phyloP scores from a whole-genome alignment of 164 flowering plant genomes.

The Brasenia schreberi region DNA sequence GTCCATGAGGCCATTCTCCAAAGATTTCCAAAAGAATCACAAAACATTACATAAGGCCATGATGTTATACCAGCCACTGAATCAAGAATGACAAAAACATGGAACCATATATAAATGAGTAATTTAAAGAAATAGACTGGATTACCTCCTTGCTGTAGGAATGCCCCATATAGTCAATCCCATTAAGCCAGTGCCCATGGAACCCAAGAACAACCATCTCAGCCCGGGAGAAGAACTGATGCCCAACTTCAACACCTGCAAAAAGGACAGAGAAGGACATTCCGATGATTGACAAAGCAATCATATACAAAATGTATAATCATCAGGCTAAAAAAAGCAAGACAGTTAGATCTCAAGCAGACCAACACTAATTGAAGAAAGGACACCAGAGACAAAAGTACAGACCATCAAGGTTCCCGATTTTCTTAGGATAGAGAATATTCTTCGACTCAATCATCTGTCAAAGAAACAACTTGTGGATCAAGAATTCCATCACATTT shows the following conservation, averaged over 20 bases:
- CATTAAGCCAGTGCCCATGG: slow-evolving; percentile 86
- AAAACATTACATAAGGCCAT: too few species aligned
- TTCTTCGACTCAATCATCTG: slow-evolving; percentile 51
- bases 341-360: neutral
- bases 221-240: slow-evolving; percentile 76
- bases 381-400: neutral
- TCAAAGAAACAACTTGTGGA: slow-evolving; percentile 1
- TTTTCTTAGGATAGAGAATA: slow-evolving; percentile 33
- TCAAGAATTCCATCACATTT: too few species aligned
- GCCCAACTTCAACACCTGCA: slow-evolving; percentile 77
- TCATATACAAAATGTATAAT: neutral
- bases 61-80: too few species aligned
- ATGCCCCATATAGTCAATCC: slow-evolving; percentile 69
- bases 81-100: too few species aligned
- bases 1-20: too few species aligned
- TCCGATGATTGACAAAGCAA: neutral
- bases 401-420: slow-evolving; percentile 71
- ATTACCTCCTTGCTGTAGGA: slow-evolving; percentile 16
- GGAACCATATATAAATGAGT: too few species aligned
- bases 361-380: neutral
- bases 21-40: too few species aligned
- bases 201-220: slow-evolving; percentile 89
- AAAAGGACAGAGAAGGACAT: slow-evolving; percentile 7
- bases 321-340: neutral
- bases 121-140: too few species aligned